Base-by-base conservation (phyloP, 345 rosid species). In the Viola odorata region DNA sequence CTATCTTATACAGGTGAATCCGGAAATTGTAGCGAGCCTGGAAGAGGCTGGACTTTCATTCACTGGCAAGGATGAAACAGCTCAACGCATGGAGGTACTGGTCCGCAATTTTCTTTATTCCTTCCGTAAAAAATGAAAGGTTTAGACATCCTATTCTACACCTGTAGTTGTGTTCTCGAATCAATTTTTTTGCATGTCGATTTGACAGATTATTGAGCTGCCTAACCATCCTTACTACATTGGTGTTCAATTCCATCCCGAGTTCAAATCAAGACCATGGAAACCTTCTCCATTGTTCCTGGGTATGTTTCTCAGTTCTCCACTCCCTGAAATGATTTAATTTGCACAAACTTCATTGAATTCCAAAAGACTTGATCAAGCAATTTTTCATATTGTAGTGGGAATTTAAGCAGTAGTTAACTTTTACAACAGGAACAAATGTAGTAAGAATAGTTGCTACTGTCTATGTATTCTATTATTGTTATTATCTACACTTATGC, bases 231-330 rank as follows among this genome's bases (percentile, higher is more conserved):
- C 73, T 15, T 69, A 69, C 57, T 69, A 50, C 7, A 16, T 69
- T 37, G 73, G 73, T 15, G 91, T 68, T 61, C 99, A 94, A 80
- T 94, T 94, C 72, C 99, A 94, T 67, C 99, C 99, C 0, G 99
- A 94, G 73, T 94, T 86, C 58, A 94, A 88, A 75, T 94, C 95
- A 58, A 90, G 97, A 68, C 99, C 99, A 0, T 91, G 87, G 69
- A 85, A 90, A 50, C 95, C 99, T 41, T 94, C 99, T 61, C 80
- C 99, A 59, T 49, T 84, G 54, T 94, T 94, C 71, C 72, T 77
- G 77, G 99, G 99, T 94, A 75, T 58, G 40, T 14, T 41, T 39
- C 36, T 62, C 48, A 51, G 32, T 2, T 23, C 56, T 61, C 41
- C 12, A 50, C 47, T 45, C 53, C 37, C 12, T 45, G 12, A 13